Base-by-base conservation (phyloP, 106 monocot species). In the Platanthera guangdongensis region DNA sequence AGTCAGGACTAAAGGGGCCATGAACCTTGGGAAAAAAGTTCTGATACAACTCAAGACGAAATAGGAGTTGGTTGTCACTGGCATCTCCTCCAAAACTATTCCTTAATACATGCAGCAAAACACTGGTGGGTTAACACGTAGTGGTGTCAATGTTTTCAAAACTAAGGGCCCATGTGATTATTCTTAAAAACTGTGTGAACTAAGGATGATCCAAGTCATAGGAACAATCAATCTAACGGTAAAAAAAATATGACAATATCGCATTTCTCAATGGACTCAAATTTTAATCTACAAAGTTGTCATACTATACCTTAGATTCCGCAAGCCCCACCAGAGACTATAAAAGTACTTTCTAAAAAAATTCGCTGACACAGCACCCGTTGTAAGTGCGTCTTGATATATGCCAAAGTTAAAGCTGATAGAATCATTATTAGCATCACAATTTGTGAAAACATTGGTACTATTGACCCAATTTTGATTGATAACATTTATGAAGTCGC, bases 281-380 rank as follows among this genome's bases (percentile, higher is more conserved):
- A 52, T 0, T 52, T 52, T 52, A 57, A 72, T 54, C 53, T 22
- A 52, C 70, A 15, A 21, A 73, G 48, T 49, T 30, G 50, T 9
- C 16, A 72, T 18, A 80, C 21, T 57, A 76, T 88, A 97, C 96
- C 96, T 93, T 50, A 95, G 65, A 74, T 89, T 88, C 75, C 93
- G 95, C 77, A 95, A 82, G 60, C 95, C 95, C 95, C 95, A 95
- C 95, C 95, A 95, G 72, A 95, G 85, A 21, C 88, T 90, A 84
- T 84, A 95, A 49, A 95, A 87, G 57, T 89, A 95, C 60, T 90
- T 92, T 52, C 51, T 79, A n/a, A 88, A 39, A 62, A 95, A 95
- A 11, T 39, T 50, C 12, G 85, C 28, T 18, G 88, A 85, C 19
- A 87, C 82, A 60, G 84, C 87, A 72, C 82, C 77, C 69, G 81